Evolutionary conservation across 805 yeast genomes (phyloP), one percentile per base, ranked within the genome.

Genomic region (Sugiyamaella qingdaonensis): DNA sequence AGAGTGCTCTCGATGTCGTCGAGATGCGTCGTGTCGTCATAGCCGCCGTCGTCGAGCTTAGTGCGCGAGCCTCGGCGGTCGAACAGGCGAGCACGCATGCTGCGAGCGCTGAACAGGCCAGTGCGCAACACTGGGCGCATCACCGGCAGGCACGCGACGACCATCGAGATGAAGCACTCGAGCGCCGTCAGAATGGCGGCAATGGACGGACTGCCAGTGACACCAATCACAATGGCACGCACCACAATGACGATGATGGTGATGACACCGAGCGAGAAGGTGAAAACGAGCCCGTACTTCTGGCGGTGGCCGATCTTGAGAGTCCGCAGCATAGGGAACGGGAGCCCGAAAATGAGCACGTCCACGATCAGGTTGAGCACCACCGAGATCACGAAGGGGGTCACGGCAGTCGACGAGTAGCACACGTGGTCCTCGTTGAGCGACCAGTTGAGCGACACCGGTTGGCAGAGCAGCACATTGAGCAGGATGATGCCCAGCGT

Each of bases 241-340:
- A 57, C 56, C n/a, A 62, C 37, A 33, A 55, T 44, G 13, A 62
- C 63, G 9, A 48, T 44, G 35, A 62, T 57, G 44, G 65, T 62
- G 41, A 62, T 33, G 33, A 55, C 42, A 48, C 66, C 66, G 24
- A 62, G 56, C n/a, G 64, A 62, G 41, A 62, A 62, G 16, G 66
- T 61, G 19, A 48, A 54, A 33, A 60, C 51, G 31, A 62, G 54
- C 19, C 65, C 66, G 33, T 54, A 27, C 44, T 55, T 55, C 36
- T 57, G 64, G 21, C 53, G 54, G 14, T 43, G 35, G 11, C 55
- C 53, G 7, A 60, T 44, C 14, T 45, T 36, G n/a, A 62, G 52
- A 13, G 52, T 45, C 27, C 55, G 48, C 13, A 62, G 46, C 14
- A 62, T 54, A 13, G 65, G 62, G 54, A 62, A 62, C n/a, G 66